Base-by-base conservation (phyloP, 2,329 filamentous ascomycete species). In the Dactylonectria estremocensis region DNA sequence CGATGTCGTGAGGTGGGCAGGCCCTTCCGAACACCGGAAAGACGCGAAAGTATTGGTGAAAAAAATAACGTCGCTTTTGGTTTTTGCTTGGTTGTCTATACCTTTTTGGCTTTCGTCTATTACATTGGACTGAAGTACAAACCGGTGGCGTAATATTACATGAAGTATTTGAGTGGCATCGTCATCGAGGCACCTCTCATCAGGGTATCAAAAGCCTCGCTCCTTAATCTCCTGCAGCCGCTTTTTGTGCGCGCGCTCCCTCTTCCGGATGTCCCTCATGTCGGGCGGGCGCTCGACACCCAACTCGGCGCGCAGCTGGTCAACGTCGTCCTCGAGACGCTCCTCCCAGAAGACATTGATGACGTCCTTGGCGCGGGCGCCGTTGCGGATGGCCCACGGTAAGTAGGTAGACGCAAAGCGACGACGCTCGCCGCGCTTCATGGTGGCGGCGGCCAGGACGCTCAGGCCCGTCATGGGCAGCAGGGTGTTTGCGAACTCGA, bases 291-390 rank as follows among this genome's bases (percentile, higher is more conserved):
- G 90, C 84, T 98, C 94, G 61, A 99, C 95, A 2, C 93, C 91
- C 74, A 99, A 79, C 78, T 95, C 88, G 5, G 77, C 80, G 71
- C 96, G 88, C 79, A 99, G 78, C 71, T 91, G 93, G 58, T 90
- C 87, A 28, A 97, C 93, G 80, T 97, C 92, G 64, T 90, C 93
- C 83, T 95, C 92, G 72, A 99, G 82, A 83, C 95, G 89, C 84
- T 98, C 94, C 82, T 99, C 96, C 96, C 96, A 99, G 79, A 97
- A 99, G 1, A 99, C 91, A 80, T 98, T 98, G 72, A 99, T 95
- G 37, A 98, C 85, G 77, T 97, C 93, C 76, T 92, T 90, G 54
- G 90, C 88, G 62, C 88, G 83, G 71, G 94, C 80, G 14, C 96
- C 96, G 80, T 97, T 98, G 61, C 89, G 85, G 50, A 98, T 81